Conservation (phyloP, 2,329 filamentous ascomycete species). For the Metarhizium anisopliae region DNA sequence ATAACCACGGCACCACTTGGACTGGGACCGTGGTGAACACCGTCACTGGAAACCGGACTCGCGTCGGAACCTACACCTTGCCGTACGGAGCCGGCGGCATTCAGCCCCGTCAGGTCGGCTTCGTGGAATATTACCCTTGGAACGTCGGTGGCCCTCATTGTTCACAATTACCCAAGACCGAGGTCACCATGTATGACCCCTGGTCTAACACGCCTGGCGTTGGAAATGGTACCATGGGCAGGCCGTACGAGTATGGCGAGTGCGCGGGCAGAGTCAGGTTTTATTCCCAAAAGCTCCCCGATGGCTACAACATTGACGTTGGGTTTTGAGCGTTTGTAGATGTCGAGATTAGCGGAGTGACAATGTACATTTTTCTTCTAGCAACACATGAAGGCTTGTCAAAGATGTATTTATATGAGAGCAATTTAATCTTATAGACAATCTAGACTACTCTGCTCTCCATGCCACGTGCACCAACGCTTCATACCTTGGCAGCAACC, state of each 20-base stretch:
- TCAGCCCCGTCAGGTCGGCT: conserved; percentile 7
- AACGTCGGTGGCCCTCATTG: conserved; percentile 11
- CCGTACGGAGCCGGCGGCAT: conserved; percentile 11
- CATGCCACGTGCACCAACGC: not conserved
- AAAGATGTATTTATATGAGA: no score
- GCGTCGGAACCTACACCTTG: conserved; percentile 14
- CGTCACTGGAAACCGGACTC: conserved; percentile 1
- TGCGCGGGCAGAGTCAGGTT: conserved; percentile 9
- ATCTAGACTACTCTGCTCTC: not conserved
- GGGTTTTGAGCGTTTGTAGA: conserved; percentile 1
- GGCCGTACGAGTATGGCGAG: conserved; percentile 12
- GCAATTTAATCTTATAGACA: not conserved
- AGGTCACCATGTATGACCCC: conserved; percentile 9
- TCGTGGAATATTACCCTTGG: conserved; percentile 15
- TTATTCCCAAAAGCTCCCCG: not conserved
- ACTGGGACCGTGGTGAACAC: conserved; percentile 13
- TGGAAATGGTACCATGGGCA: conserved; percentile 8
- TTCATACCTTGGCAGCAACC: not conserved
- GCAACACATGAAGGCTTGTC: no score
- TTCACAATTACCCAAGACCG: conserved; percentile 9
- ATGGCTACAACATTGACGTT: conserved; percentile 8
- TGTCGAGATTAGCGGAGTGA: not conserved
- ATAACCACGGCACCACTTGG: conserved; percentile 11
- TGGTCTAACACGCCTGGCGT: conserved; percentile 8
- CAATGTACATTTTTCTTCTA: not conserved